phyloP scores from a whole-genome alignment of 2,329 filamentous ascomycete species.

The Dendryphion nanum region DNA sequence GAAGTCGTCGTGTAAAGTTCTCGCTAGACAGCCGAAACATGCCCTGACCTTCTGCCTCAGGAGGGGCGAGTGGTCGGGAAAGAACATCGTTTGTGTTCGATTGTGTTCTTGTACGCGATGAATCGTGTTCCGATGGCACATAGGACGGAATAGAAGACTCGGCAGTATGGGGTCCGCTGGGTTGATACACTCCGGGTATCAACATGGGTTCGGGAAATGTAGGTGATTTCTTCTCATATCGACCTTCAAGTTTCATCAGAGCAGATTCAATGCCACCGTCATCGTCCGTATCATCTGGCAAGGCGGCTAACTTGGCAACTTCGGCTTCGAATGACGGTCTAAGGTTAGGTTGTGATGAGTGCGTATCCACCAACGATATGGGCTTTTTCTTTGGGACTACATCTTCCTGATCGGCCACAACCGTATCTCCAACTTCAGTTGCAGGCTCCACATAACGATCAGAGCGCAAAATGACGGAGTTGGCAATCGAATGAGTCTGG shows the following conservation, averaged over 20 bases:
- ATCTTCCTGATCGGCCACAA: constrained; percentile 10
- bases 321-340: constrained; percentile 81
- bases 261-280: constrained; percentile 91
- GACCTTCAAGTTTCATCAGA: constrained; percentile 86
- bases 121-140: constrained; percentile 16
- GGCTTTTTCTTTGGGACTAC: constrained; percentile 22
- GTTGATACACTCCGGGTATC: constrained; percentile 21
- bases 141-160: constrained; percentile 17
- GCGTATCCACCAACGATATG: constrained; percentile 48
- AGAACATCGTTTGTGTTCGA: constrained; percentile 23
- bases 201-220: constrained; percentile 16
- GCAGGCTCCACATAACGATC: constrained; percentile 24
- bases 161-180: constrained; percentile 16
- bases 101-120: constrained; percentile 10
- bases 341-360: constrained; percentile 56
- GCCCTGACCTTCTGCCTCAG: constrained; percentile 26
- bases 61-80: constrained; percentile 23
- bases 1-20: constrained; percentile 25
- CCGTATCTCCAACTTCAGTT: constrained; percentile 7
- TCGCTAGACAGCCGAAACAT: constrained; percentile 34
- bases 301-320: constrained; percentile 79
- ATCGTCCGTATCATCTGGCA: constrained; percentile 76
- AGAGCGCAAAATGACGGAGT: constrained; percentile 37
- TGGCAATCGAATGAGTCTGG: constrained; percentile 42
- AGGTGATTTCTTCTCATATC: constrained; percentile 57